A percentile compares a stretch with the other conserved stretches of the same genome.
phyloP scores from a whole-genome alignment of 352 stramenopile genomes.

The Phytopythium vexans region DNA sequence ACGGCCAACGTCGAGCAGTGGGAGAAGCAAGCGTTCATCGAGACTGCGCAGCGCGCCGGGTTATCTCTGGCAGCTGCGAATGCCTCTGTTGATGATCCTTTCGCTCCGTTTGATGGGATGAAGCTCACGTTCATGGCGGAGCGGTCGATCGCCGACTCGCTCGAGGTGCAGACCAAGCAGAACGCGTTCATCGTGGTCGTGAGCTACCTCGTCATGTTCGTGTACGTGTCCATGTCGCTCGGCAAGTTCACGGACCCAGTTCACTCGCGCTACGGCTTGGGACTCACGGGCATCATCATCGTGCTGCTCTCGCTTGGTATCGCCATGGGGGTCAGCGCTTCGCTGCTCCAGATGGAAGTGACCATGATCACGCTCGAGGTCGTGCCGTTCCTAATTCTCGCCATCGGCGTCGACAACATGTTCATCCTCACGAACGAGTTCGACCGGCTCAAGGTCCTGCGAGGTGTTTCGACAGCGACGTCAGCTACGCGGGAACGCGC shows the following conservation, averaged over 20 bases:
- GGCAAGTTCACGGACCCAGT: constrained; percentile 66
- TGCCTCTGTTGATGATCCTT: constrained; percentile 21
- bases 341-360: constrained; percentile 68
- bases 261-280: constrained; percentile 76
- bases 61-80: constrained; percentile 12
- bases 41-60: constrained; percentile 17
- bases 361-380: constrained; percentile 92
- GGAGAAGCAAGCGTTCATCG: constrained; percentile 80
- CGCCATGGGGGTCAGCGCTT: constrained; percentile 65
- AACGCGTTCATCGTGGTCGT: constrained; percentile 87
- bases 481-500: constrained; percentile 22
- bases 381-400: constrained; percentile 89
- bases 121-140: constrained; percentile 85
- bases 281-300: constrained; percentile 82
- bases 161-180: constrained; percentile 81
- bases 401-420: constrained; percentile 92
- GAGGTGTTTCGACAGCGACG: constrained; percentile 29
- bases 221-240: constrained; percentile 86
- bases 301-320: constrained; percentile 76
- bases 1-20: constrained; percentile 69
- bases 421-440: constrained; percentile 91
- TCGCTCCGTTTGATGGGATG: constrained; percentile 39
- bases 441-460: constrained; percentile 51
- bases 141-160: constrained; percentile 79
- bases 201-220: constrained; percentile 90